Percentiles rank a stretch among this genome's conserved stretches.
These are phyloP conservation scores for Blastobotrys buckinghamii DNA, from an alignment of 1,139 yeast species.

Conservation along the genomic window DNA sequence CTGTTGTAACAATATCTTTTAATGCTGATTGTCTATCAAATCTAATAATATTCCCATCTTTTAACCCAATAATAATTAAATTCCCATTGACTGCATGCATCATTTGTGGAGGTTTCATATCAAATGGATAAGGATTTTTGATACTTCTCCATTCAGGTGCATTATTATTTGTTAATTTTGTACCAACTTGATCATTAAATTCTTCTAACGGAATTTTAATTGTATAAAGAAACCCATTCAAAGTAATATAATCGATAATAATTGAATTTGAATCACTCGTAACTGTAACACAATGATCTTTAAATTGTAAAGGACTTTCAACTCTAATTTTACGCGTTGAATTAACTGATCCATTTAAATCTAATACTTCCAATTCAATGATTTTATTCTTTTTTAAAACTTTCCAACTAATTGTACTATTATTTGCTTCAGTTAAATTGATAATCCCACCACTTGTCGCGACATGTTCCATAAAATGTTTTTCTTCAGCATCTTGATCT, in stretches of 20 bases:
- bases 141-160: slow-evolving; percentile 27
- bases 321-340: slow-evolving; percentile 22
- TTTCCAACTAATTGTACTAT: slow-evolving; percentile 21
- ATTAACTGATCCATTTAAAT: slow-evolving; percentile 12
- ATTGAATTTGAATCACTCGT: slow-evolving; percentile 20
- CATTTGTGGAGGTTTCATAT: slow-evolving; percentile 55
- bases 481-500: slow-evolving; percentile 19
- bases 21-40: slow-evolving; percentile 40
- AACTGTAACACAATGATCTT: slow-evolving; percentile 22
- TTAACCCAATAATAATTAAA: slow-evolving; percentile 49
- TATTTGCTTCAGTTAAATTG: background rate
- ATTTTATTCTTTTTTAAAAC: slow-evolving; percentile 18
- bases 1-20: slow-evolving; percentile 17
- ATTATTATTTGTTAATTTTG: slow-evolving; percentile 17
- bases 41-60: slow-evolving; percentile 58
- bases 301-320: slow-evolving; percentile 18
- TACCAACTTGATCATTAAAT: slow-evolving; percentile 13
- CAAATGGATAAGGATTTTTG: slow-evolving; percentile 61
- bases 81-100: slow-evolving; percentile 43
- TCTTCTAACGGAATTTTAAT: slow-evolving; percentile 18
- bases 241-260: slow-evolving; percentile 25
- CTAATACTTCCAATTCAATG: slow-evolving; percentile 24
- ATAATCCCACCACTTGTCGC: slow-evolving; percentile 21
- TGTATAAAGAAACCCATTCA: slow-evolving; percentile 27
- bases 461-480: slow-evolving; percentile 22